Conservation (phyloP, 495 filamentous ascomycete species). For the Chaetomidium leptoderma region DNA sequence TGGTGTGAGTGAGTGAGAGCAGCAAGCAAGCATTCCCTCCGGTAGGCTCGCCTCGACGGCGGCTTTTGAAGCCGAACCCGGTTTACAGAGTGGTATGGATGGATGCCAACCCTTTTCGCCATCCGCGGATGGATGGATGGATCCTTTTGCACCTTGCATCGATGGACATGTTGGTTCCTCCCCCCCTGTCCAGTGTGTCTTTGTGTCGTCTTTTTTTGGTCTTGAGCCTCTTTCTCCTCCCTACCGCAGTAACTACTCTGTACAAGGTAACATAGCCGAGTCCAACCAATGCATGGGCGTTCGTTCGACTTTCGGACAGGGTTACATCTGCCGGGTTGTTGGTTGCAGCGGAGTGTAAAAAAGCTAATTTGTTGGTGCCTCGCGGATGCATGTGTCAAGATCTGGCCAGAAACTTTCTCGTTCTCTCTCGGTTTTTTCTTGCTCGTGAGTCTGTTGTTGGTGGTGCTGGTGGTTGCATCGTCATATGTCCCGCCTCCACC, state of each 20-base stretch:
- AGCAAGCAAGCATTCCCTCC: too few species aligned
- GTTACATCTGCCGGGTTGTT: constrained; percentile 12
- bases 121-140: too few species aligned
- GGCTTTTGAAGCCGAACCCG: background rate
- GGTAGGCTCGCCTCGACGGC: constrained; percentile 18
- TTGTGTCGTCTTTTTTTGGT: background rate
- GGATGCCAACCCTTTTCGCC: constrained; percentile 7
- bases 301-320: background rate
- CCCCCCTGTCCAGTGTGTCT: background rate
- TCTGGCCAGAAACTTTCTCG: too few species aligned
- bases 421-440: too few species aligned
- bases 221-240: constrained; percentile 6
- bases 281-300: background rate
- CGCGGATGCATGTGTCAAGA: constrained; percentile 2
- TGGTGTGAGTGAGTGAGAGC: background rate
- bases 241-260: background rate
- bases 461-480: too few species aligned
- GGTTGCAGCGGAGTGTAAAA: constrained; percentile 4
- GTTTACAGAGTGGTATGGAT: constrained; percentile 10
- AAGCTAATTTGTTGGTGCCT: constrained; percentile 5
- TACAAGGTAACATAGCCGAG: background rate
- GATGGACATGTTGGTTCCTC: background rate
- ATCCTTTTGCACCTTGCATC: constrained; percentile 11
- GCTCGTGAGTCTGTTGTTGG: background rate
- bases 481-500: too few species aligned